Evolutionary conservation across 148 eudicot species (phyloP).

Genomic region (Rhododendron molle): DNA sequence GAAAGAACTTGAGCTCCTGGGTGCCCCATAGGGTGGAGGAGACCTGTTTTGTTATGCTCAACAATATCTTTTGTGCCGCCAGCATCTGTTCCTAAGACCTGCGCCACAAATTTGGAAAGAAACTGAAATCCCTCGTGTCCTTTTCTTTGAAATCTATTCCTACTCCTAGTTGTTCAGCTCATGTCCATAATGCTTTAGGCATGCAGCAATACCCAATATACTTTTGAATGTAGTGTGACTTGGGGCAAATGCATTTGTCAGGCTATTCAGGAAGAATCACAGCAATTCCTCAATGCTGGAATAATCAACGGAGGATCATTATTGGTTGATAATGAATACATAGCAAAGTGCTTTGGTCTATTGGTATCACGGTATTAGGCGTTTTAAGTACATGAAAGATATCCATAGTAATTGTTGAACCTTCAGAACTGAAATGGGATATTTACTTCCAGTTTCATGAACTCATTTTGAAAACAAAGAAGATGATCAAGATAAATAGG

Average conservation of each 20-base stretch:
- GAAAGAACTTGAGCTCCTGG: slow-evolving; percentile 66
- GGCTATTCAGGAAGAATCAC: background rate
- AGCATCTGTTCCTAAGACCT: slow-evolving; percentile 95
- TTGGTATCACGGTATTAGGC: background rate
- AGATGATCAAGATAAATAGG: background rate
- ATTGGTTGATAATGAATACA: background rate
- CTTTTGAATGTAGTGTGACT: background rate
- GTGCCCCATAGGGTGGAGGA: slow-evolving; percentile 77
- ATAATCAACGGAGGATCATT: background rate
- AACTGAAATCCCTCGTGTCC: background rate
- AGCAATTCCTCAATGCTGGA: background rate
- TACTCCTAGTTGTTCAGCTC: background rate
- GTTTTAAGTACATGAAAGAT: background rate
- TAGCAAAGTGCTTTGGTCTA: background rate
- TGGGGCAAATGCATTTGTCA: background rate
- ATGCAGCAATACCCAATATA: background rate
- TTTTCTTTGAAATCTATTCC: background rate
- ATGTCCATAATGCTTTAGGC: background rate
- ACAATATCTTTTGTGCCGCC: slow-evolving; percentile 96
- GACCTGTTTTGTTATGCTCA: slow-evolving; percentile 75
- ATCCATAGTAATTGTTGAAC: background rate
- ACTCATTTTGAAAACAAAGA: background rate
- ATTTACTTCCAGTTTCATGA: background rate
- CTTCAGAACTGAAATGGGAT: background rate
- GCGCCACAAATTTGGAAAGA: slow-evolving; percentile 15